Base-by-base conservation (phyloP, 169 alveolate genomes). In the Babesia caballi region DNA sequence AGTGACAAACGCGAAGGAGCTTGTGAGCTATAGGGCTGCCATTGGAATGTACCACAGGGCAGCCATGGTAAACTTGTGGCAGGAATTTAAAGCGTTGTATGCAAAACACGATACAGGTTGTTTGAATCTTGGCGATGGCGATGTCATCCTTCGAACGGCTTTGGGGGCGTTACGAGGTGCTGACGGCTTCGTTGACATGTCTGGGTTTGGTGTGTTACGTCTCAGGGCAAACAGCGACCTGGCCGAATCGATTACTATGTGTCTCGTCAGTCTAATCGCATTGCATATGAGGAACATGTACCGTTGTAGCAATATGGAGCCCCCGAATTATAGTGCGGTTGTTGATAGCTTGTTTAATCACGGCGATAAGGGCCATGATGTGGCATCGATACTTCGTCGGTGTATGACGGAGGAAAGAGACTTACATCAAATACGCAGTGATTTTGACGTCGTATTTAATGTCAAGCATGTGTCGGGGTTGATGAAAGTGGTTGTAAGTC, bases 31-130 rank as follows among this genome's bases (percentile, higher is more conserved):
- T 63, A 5, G 6, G 28, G n/a, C 73, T n/a, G 60, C 60, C 6
- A 36, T 49, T 15, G 38, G 58, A 12, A 41, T 63, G 27, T 63
- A 41, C 28, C 73, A 63, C 38, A 28, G 30, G 23, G 61, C 60
- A 0, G 8, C 49, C 42, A 35, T 32, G 41, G 47, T 51, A 3
- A 40, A 63, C 47, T n/a, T 25, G 36, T 21, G 42, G 73, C 17
- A 44, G 3, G 73, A 63, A 47, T 49, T 30, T 40, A 35, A 47
- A 15, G 12, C 0, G 8, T 4, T 59, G 11, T 25, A 11, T 14
- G 14, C 66, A n/a, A 14, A 11, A 2, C 38, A 56, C 4, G 47
- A 28, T 4, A 4, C 9, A 0, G 2, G 19, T 7, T 7, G 12
- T 17, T 8, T 4, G 15, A 15, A 15, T 5, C 49, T 30, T 0